phyloP scores from a whole-genome alignment of 192 early-diverging fungal species.

The Haplosporangium gracile region DNA sequence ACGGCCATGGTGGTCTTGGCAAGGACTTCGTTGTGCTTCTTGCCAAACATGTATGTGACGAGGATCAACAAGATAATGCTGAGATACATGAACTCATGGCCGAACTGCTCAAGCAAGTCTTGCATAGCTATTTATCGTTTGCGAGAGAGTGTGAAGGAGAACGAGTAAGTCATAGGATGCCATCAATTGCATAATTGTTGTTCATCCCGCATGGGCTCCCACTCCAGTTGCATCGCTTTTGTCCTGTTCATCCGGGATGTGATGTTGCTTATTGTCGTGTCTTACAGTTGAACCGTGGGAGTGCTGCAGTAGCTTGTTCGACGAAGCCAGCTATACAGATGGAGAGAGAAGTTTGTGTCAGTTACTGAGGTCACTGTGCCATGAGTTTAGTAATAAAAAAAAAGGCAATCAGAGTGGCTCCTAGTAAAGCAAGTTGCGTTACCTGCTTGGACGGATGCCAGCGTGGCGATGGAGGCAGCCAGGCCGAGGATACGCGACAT shows the following conservation, averaged over 20 bases:
- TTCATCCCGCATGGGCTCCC: background rate
- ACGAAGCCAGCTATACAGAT: constrained; percentile 17
- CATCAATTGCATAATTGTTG: background rate
- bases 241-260: background rate
- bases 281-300: constrained; percentile 35
- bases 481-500: constrained; percentile 34
- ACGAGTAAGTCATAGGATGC: no score
- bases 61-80: constrained; percentile 39
- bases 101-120: constrained; percentile 23
- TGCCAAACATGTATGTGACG: constrained; percentile 34
- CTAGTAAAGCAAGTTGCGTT: background rate
- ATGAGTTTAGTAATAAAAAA: background rate
- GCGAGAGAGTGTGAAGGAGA: background rate
- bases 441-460: constrained; percentile 25
- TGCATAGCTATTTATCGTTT: constrained; percentile 17
- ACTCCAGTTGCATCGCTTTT: background rate
- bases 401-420: background rate
- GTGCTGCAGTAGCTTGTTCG: background rate
- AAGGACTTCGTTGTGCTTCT: constrained; percentile 48
- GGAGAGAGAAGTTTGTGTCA: background rate
- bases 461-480: constrained; percentile 23
- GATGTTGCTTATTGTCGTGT: background rate
- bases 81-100: constrained; percentile 39
- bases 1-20: constrained; percentile 57
- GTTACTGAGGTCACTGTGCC: background rate